phyloP scores from a whole-genome alignment of 2,329 filamentous ascomycete species.

The Xylaria sp. region DNA sequence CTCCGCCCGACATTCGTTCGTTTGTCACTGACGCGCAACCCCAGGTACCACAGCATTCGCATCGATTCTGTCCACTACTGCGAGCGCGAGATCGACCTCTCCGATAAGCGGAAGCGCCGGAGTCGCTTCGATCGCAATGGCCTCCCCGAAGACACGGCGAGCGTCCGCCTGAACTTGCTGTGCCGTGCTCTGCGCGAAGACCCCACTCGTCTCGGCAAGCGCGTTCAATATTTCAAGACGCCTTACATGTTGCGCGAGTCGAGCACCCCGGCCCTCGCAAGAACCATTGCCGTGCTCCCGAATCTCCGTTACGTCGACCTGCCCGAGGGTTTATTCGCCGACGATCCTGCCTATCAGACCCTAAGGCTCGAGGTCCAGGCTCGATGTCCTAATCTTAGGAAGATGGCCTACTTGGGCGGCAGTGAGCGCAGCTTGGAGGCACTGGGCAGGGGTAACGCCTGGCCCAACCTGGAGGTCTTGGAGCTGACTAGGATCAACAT shows the following conservation, averaged over 20 bases:
- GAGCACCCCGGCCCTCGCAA: conserved; percentile 79
- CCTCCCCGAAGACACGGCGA: conserved; percentile 78
- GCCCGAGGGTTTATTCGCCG: conserved; percentile 82
- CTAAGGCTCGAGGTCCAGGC: conserved; percentile 84
- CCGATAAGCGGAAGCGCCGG: conserved; percentile 75
- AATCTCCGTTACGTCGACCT: conserved; percentile 89
- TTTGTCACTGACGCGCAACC: neutral
- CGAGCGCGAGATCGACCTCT: conserved; percentile 78
- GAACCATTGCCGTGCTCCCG: conserved; percentile 81
- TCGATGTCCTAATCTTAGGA: conserved; percentile 79
- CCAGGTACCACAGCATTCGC: conserved; percentile 83
- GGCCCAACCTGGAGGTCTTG: conserved; percentile 72
- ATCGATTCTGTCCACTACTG: conserved; percentile 97
- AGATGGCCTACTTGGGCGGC: conserved; percentile 83
- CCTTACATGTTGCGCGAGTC: conserved; percentile 95
- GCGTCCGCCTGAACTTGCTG: conserved; percentile 74
- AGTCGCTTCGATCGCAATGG: conserved; percentile 76
- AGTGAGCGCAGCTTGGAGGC: conserved; percentile 76
- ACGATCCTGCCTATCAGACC: conserved; percentile 74
- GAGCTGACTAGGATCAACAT: conserved; percentile 70
- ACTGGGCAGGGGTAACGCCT: conserved; percentile 66
- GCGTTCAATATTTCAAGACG: conserved; percentile 80
- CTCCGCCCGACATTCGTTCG: conserved; percentile 15
- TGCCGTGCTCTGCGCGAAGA: conserved; percentile 82
- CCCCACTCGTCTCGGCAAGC: conserved; percentile 65